A percentile compares a stretch with the other conserved stretches of the same genome.
Evolutionary conservation across 2,329 filamentous ascomycete species (phyloP).

Genomic region (Parascedosporium putredinis): DNA sequence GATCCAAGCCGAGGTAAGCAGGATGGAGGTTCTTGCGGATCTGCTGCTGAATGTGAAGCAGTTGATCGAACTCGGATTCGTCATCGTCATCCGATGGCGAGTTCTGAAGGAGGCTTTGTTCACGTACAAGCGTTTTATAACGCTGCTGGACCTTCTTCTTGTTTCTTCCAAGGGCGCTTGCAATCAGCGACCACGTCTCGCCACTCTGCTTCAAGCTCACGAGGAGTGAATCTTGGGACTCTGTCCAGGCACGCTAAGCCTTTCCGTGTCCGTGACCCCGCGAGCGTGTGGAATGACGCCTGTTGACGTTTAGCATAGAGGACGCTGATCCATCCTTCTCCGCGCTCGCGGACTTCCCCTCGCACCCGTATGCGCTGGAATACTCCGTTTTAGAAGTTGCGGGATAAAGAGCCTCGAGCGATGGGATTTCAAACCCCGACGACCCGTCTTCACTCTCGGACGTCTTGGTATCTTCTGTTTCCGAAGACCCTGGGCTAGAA

Average conservation of each 20-base stretch:
- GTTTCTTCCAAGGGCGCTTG: slow-evolving; percentile 15
- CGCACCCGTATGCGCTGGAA: too few species aligned
- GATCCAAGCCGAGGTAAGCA: slow-evolving; percentile 11
- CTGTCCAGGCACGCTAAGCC: slow-evolving; percentile 17
- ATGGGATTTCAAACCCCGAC: too few species aligned
- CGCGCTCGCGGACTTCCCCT: too few species aligned
- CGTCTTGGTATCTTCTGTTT: too few species aligned
- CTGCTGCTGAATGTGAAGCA: slow-evolving; percentile 21
- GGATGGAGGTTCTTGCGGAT: slow-evolving; percentile 23
- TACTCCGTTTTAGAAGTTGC: too few species aligned
- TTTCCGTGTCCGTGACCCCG: neutral
- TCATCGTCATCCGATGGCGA: slow-evolving; percentile 4
- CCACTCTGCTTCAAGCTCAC: slow-evolving; percentile 22
- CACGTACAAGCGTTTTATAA: slow-evolving; percentile 21
- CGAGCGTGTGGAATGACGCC: neutral
- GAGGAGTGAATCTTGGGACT: slow-evolving; percentile 25
- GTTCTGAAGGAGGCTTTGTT: neutral
- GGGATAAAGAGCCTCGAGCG: too few species aligned
- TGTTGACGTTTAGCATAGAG: neutral
- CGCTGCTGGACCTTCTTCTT: slow-evolving; percentile 21
- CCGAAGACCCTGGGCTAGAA: too few species aligned
- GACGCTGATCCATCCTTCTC: neutral
- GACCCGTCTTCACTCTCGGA: too few species aligned
- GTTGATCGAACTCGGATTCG: slow-evolving; percentile 14
- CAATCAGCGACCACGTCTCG: slow-evolving; percentile 22